Conservation (phyloP, 2,329 filamentous ascomycete genomes). For the Aureobasidium namibiae region DNA sequence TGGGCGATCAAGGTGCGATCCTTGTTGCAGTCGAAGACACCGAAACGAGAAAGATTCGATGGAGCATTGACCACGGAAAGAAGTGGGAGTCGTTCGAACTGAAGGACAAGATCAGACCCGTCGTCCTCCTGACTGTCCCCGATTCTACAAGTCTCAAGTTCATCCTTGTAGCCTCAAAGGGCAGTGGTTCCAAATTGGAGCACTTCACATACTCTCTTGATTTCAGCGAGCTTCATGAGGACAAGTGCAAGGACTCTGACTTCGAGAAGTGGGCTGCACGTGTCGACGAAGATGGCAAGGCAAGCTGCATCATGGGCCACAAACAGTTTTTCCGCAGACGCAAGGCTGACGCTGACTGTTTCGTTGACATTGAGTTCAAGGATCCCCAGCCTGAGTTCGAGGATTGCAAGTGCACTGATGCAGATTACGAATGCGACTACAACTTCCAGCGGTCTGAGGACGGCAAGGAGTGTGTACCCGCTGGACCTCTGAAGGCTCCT, state of each 20-base stretch:
- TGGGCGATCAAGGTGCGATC: constrained; percentile 86
- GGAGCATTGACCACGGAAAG: constrained; percentile 84
- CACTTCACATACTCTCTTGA: constrained; percentile 63
- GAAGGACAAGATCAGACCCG: constrained; percentile 60
- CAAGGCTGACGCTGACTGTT: constrained; percentile 82
- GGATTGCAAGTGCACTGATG: constrained; percentile 70
- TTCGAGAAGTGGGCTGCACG: constrained; percentile 87
- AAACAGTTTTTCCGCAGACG: constrained; percentile 79
- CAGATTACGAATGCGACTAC: constrained; percentile 94
- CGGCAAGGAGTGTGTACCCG: constrained; percentile 58
- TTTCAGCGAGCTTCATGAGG: constrained; percentile 72
- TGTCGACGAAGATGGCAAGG: constrained; percentile 67
- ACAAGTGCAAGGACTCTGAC: constrained; percentile 66
- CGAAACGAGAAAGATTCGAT: constrained; percentile 57
- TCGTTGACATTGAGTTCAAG: constrained; percentile 77
- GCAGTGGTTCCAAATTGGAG: constrained; percentile 43
- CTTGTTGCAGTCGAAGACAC: constrained; percentile 72
- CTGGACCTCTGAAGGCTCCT: constrained; percentile 55
- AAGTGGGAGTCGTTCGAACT: constrained; percentile 69
- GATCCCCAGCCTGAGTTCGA: constrained; percentile 63
- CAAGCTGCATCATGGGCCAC: constrained; percentile 92
- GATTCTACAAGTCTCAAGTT: constrained; percentile 94
- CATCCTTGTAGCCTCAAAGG: constrained; percentile 58
- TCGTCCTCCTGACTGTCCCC: constrained; percentile 74
- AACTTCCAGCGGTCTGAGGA: constrained; percentile 65